Base-by-base conservation (phyloP, 2,329 filamentous ascomycete genomes). In the Colletotrichum camelliae region DNA sequence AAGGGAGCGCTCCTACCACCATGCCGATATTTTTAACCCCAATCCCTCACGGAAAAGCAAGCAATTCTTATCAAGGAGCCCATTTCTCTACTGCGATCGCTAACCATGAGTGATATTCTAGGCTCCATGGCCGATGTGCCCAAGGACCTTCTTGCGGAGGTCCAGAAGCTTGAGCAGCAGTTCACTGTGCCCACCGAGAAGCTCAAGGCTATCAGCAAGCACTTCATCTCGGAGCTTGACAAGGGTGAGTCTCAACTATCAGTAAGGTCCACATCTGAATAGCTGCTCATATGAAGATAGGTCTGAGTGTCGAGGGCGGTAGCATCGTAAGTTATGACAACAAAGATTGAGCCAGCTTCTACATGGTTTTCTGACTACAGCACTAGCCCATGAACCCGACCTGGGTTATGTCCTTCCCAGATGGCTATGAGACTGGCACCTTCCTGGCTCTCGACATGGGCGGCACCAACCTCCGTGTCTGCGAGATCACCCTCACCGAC, bases 371-470 rank as follows among this genome's bases (percentile, higher is more conserved):
- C 82, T 81, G 77, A 83, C 60, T 13, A n/a, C 12, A 24, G 7
- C 35, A 8, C 61, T 80, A 98, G 95, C 96, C 96, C 76, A 98
- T 98, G 96, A 98, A 98, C 87, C 94, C 96, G 75, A 98, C 96
- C 72, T 98, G 96, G 96, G 96, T 97, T 78, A 96, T 98, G 92
- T 91, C 91, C 62, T 95, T 95, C 84, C 96, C 96, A 27, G 94
- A 94, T 82, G 96, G 96, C 78, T 86, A 96, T 79, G 96, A 98
- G 85, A 94, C 93, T 10, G 96, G 96, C 77, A 97, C 94, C 16
- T 98, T 93, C 84, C 89, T 98, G 52, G 96, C 96, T 71, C 89
- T 98, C 57, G 96, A 98, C 83, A 97, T 98, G 94, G 96, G 96
- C 74, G 96, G 96, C 80, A 98, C 96, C 81, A 98, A 98, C 85